Evolutionary conservation across 2,329 filamentous ascomycete genomes (phyloP), one percentile per base, ranked within the genome.

Genomic region (Sarocladium kiliense): DNA sequence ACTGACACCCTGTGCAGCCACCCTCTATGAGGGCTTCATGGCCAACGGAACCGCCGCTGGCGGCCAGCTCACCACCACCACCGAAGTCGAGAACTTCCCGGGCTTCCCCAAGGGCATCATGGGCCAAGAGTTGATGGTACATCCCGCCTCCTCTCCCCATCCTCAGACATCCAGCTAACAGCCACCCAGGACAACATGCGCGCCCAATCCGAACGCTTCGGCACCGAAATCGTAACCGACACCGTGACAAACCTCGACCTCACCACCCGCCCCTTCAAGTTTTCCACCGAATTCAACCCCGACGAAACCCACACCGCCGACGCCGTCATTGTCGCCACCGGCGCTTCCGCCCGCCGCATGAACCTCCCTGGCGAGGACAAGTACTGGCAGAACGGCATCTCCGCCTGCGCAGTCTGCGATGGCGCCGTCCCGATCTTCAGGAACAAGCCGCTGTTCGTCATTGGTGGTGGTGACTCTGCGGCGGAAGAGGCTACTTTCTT

Each of bases 371-470:
- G 94, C 55, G 94, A 99, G 78, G 89, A 96, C 55, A 89, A 86
- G 71, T 99, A 91, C 82, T 99, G 95, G 95, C 92, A 96, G 71
- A 94, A 89, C 71, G 94, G 94, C 63, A 91, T 99, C 68, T 94
- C 88, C 54, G 94, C 94, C 51, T 99, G 94, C 74, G 94, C 94
- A 32, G 94, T 99, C 50, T 99, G 94, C 75, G 94, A 99, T 68
- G 94, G 94, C 60, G 94, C 92, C 51, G 87, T 97, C 47, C 94
- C 94, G 58, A 97, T 99, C 72, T 99, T 96, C 86, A 84, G 93
- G 64, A 91, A 97, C 74, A 96, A 96, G 81, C 93, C 89, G 9
- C 80, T 99, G 55, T 90, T 93, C 39, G 94, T 99, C 51, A 97
- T 99, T 61, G 94, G 94, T 60, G 95, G 94, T 60, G 94, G 94